Evolutionary conservation across 2,329 filamentous ascomycete species (phyloP), one percentile per base, ranked within the genome.

Genomic region (Exophiala phaeomuriformis): DNA sequence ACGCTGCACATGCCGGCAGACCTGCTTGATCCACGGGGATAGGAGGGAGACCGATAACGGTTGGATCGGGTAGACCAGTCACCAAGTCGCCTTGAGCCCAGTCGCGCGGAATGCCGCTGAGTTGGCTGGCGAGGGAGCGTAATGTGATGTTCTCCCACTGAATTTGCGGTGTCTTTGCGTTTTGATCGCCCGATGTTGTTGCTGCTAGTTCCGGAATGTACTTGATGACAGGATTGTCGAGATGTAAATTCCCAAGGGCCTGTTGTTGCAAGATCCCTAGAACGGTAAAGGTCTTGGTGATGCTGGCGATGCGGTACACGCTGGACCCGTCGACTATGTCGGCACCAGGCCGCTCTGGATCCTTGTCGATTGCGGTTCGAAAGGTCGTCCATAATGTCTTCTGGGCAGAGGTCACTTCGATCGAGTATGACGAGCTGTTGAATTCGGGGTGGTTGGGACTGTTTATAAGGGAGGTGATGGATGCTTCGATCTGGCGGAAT

Each of bases 271-370:
- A 52, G 10, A 67, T 53, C 5, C 61, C 63, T 19, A 65, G 49
- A 3, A 60, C 60, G 6, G 65, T 67, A 45, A 66, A 65, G 1
- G 61, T 42, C 54, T 64, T 66, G 29, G 63, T 64, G 37, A 64
- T 64, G 51, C 62, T 64, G 7, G 63, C 64, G 12, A 66, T 63
- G 28, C 64, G 60, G 55, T 65, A 66, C 2, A 46, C 48, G 32
- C 61, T 60, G 31, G 55, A 55, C 2, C 62, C 62, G 31, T 56
- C 45, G 37, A 63, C 51, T 19, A 45, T 5, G 10, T 56, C 51
- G 4, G 60, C 60, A 4, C 61, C 61, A 2, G 55, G 61, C n/a
- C 56, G 49, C 10, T 46, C 46, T 4, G 35, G 8, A 50, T 61
- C 47, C 19, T 57, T 58, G 30, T 50, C 46, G 27, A 5, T 5